A percentile compares a stretch with the other conserved stretches of the same genome.
Conservation (phyloP, 345 rosid genomes). For the Citrus trifoliata region DNA sequence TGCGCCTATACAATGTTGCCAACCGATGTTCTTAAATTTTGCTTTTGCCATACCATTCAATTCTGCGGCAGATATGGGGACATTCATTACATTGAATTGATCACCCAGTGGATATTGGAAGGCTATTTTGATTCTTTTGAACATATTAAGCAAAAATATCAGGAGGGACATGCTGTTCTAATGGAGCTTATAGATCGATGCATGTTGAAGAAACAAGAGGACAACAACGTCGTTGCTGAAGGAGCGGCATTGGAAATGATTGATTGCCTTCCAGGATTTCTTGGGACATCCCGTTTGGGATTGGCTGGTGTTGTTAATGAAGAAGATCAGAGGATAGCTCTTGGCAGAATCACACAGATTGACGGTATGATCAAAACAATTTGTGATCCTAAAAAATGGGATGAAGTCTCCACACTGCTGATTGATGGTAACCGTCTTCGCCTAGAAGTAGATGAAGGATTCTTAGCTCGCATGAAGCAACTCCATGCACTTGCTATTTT, state of each 20-base stretch:
- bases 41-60: conserved; percentile 51
- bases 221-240: conserved; percentile 43
- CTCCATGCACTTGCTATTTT: conserved; percentile 47
- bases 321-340: conserved; percentile 16
- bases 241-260: conserved; percentile 16
- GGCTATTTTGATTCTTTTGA: conserved; percentile 46
- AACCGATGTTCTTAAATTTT: conserved; percentile 14
- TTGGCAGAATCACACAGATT: conserved; percentile 39
- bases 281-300: conserved; percentile 27
- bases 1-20: conserved; percentile 24
- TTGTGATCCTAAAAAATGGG: conserved; percentile 16
- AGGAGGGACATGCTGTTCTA: conserved; percentile 39
- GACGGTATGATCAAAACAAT: conserved; percentile 54
- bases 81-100: conserved; percentile 50
- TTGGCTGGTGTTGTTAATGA: conserved; percentile 34
- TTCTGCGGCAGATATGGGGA: conserved; percentile 30
- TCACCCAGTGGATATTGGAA: conserved; percentile 66
- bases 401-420: conserved; percentile 31
- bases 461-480: conserved; percentile 18
- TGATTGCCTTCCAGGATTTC: conserved; percentile 31
- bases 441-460: conserved; percentile 18
- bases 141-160: conserved; percentile 39
- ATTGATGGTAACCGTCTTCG: conserved; percentile 41
- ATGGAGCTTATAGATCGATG: conserved; percentile 47
- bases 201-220: conserved; percentile 44